These are phyloP conservation scores for Raphanus sativus DNA, from an alignment of 345 rosid species.

Conservation along the genomic window DNA sequence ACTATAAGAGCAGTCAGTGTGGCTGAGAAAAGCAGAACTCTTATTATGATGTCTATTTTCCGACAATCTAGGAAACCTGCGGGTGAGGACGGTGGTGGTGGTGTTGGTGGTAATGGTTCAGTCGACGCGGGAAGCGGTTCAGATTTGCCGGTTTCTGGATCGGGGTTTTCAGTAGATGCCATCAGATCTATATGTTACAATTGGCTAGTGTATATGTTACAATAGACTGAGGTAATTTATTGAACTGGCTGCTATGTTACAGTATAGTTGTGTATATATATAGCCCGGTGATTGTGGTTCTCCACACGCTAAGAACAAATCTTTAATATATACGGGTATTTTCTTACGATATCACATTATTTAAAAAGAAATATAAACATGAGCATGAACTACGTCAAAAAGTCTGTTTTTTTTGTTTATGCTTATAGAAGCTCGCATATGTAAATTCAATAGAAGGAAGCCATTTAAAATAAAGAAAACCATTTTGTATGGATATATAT, in stretches of 20 bases:
- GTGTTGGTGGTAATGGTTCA: conserved; percentile 6
- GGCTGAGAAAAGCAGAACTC: conserved; percentile 60
- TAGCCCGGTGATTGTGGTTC: conserved; percentile 7
- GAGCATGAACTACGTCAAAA: background rate
- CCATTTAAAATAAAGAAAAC: background rate
- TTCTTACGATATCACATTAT: background rate
- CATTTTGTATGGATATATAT: background rate
- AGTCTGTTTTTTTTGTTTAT: background rate
- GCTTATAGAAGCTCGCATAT: background rate
- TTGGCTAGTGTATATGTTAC: background rate
- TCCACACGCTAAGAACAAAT: conserved; percentile 34
- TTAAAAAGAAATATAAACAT: background rate
- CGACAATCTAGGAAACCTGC: conserved; percentile 32
- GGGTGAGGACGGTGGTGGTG: conserved; percentile 15
- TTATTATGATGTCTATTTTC: conserved; percentile 43
- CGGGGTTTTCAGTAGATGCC: conserved; percentile 53
- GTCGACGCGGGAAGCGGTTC: conserved; percentile 21
- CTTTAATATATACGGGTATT: background rate
- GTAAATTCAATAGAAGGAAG: background rate
- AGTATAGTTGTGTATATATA: background rate
- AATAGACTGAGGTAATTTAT: conserved; percentile 2
- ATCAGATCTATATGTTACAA: conserved; percentile 25
- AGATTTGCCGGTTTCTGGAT: conserved; percentile 35
- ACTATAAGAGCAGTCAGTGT: conserved; percentile 51
- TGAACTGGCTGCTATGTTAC: background rate